Conservation (phyloP, 768 basidiomycete species). For the Sarcodon sp. region DNA sequence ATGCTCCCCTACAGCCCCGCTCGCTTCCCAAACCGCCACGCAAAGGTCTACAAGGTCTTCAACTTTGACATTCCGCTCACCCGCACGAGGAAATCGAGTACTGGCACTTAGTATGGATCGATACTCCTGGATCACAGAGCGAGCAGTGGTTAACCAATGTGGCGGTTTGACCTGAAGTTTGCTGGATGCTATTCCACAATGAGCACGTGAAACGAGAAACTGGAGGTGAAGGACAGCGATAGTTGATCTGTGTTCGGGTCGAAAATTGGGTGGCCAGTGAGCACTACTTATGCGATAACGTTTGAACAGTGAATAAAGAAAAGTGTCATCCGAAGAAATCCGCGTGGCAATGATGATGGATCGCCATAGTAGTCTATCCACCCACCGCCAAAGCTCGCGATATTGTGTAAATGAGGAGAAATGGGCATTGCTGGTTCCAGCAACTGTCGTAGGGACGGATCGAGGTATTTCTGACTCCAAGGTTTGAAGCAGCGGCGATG, state of each 20-base stretch:
- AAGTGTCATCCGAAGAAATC: conserved; percentile 21
- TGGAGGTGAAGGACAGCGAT: conserved; percentile 62
- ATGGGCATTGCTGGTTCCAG: conserved; percentile 29
- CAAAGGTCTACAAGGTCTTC: conserved; percentile 77
- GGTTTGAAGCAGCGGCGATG: conserved; percentile 39
- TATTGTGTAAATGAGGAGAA: conserved; percentile 42
- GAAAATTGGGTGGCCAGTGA: conserved; percentile 73
- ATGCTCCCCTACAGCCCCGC: conserved; percentile 46
- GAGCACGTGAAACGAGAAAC: conserved; percentile 43
- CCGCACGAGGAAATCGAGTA: conserved; percentile 73
- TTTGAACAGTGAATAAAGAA: conserved; percentile 50
- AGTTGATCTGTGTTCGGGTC: conserved; percentile 61
- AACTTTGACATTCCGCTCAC: conserved; percentile 64
- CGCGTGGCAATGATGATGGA: conserved; percentile 54
- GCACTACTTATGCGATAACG: conserved; percentile 48
- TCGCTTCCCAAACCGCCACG: conserved; percentile 71
- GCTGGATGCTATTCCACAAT: conserved; percentile 7
- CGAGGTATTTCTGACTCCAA: conserved; percentile 31
- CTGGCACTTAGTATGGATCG: conserved; percentile 51
- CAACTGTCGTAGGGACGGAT: conserved; percentile 14
- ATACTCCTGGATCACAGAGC: conserved; percentile 60
- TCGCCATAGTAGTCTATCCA: conserved; percentile 74
- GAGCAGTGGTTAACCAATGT: conserved; percentile 52
- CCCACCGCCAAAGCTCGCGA: conserved; percentile 82
- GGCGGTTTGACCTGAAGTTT: conserved; percentile 14